phyloP scores from a whole-genome alignment of 805 yeast species.

The Candida oleophila region DNA sequence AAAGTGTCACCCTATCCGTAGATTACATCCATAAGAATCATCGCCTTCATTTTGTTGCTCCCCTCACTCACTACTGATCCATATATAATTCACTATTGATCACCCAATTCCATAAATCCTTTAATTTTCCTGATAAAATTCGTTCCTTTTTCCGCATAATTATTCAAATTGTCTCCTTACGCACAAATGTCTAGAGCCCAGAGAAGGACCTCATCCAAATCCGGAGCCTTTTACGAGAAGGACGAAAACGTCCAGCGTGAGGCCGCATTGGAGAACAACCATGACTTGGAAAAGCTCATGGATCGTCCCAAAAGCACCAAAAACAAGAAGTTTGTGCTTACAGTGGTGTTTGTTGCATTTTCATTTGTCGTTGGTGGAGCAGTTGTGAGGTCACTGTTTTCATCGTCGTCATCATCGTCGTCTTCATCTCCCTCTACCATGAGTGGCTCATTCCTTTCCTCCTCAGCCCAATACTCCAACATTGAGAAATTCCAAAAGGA shows the following conservation, averaged over 20 bases:
- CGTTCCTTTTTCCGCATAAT: background rate
- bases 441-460: background rate
- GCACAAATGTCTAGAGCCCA: background rate
- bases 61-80: too few relatives aligned
- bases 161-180: constrained; percentile 1
- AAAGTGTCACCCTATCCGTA: too few relatives aligned
- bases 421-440: background rate
- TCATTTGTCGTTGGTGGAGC: background rate
- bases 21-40: too few relatives aligned
- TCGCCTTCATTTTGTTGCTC: too few relatives aligned
- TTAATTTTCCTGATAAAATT: background rate
- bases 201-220: constrained; percentile 3
- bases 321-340: background rate
- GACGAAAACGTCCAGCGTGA: background rate
- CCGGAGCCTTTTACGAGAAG: constrained; percentile 4
- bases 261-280: background rate
- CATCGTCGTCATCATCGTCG: background rate
- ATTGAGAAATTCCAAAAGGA: constrained; percentile 1
- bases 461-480: background rate
- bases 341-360: background rate
- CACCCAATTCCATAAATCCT: background rate
- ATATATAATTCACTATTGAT: background rate
- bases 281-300: constrained; percentile 1
- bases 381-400: background rate
- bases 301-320: background rate